Conservation (phyloP, 2,329 filamentous ascomycete species). For the Apiospora sp. region DNA sequence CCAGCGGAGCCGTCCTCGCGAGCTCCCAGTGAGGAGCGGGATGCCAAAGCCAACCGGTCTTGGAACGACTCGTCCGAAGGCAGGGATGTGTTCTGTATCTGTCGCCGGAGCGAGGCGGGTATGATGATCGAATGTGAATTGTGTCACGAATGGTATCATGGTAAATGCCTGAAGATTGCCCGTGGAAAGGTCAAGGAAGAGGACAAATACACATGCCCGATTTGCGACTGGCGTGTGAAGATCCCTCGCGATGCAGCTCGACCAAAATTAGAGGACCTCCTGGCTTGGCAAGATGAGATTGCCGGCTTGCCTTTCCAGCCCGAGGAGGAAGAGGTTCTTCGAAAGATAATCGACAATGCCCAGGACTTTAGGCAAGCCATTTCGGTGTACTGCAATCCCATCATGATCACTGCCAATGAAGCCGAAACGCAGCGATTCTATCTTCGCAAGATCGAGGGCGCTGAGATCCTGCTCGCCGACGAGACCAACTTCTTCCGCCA, state of each 20-base stretch:
- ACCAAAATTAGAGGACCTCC: conserved; percentile 91
- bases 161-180: conserved; percentile 97
- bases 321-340: conserved; percentile 87
- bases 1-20: conserved; percentile 92
- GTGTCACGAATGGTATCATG: conserved; percentile 99
- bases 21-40: conserved; percentile 68
- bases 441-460: conserved; percentile 94
- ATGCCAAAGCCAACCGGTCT: conserved; percentile 57
- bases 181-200: conserved; percentile 98
- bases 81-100: conserved; percentile 94
- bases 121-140: conserved; percentile 99
- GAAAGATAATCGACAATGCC: conserved; percentile 87
- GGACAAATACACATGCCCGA: conserved; percentile 97
- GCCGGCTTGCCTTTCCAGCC: conserved; percentile 86
- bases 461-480: conserved; percentile 87
- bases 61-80: conserved; percentile 63
- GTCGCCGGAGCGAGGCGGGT: conserved; percentile 88
- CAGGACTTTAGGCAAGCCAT: conserved; percentile 86
- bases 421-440: conserved; percentile 93
- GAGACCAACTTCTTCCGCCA: conserved; percentile 99
- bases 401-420: conserved; percentile 84
- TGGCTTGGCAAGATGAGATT: conserved; percentile 86
- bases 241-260: conserved; percentile 96
- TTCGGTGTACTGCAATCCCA: conserved; percentile 78
- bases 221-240: conserved; percentile 96